Evolutionary conservation across 805 yeast species (phyloP).

Genomic region (Wickerhamiella musiphila): DNA sequence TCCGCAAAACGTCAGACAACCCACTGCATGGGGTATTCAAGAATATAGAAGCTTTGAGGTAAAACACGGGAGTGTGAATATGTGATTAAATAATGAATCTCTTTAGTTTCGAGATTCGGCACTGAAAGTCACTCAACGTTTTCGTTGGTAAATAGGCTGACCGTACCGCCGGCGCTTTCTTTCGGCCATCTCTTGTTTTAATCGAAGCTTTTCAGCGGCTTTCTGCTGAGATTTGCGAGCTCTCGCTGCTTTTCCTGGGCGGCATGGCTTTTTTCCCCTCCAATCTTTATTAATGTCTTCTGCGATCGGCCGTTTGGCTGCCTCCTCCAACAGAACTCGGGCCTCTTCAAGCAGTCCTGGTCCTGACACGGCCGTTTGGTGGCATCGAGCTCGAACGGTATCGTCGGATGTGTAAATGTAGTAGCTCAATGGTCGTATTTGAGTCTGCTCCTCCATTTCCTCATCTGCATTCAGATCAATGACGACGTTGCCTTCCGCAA

Average conservation of each 20-base stretch:
- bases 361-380: conserved; percentile 9
- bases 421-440: conserved; percentile 7
- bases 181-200: no score
- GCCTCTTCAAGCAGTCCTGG: conserved; percentile 1
- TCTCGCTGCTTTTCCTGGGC: conserved; percentile 16
- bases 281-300: conserved; percentile 12
- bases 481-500: conserved; percentile 4
- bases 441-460: background rate
- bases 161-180: no score
- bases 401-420: conserved; percentile 2
- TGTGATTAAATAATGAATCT: no score
- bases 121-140: no score
- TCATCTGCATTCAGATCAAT: conserved; percentile 6
- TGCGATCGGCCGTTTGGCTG: conserved; percentile 7
- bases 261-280: conserved; percentile 5
- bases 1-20: conserved; percentile 6
- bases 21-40: conserved; percentile 6
- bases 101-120: no score
- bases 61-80: no score
- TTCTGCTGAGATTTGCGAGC: no score
- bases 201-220: no score
- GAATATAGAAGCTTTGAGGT: no score
- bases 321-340: background rate
- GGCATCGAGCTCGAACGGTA: conserved; percentile 1
- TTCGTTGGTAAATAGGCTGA: no score